Base-by-base conservation (phyloP, 495 filamentous ascomycete species). In the Talaromyces thailandensis region DNA sequence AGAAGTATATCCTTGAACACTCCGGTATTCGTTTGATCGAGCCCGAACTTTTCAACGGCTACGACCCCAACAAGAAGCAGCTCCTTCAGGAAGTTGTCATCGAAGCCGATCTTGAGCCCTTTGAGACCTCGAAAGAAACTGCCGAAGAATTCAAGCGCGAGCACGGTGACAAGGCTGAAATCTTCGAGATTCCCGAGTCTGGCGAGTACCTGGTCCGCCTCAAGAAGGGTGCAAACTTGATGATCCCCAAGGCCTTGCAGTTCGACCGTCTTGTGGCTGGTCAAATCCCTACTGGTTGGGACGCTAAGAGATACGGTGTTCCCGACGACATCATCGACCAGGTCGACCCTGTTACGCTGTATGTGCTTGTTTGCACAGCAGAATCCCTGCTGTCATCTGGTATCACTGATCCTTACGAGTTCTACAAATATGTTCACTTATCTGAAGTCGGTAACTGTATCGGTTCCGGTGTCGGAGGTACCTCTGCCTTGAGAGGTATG, bases 391-490 rank as follows among this genome's bases (percentile, higher is more conserved):
- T 98, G 43, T 86, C 91, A 0, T 86, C 92, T 57, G 94, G 94
- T 86, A 93, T 99, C 72, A 97, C 93, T n/a, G 95, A 99, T 73
- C 95, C 94, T 24, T 99, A 97, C 69, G 94, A 99, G 75, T 98
- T 99, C 77, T 99, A 99, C 83, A 91, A 97, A 78, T 98, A 99
- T 69, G 94, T 99, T 62, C 94, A 99, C 73, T 84, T 99, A 58
- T 97, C 95, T 2, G 90, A 99, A 71, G 90, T 99, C 48, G 94
- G 95, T 72, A 99, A 99, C 81, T 98, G 95, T 74, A 84, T 99
- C 64, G 94, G 94, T 71, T 98, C 95, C 11, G 94, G 94, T 78
- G 92, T 98, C 74, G 94, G 94, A 81, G 94, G 94, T 74, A 91
- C 91, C 56, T 83, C 84, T 66, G 95, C 94, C 61, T 83, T 98